Evolutionary conservation across 2,329 filamentous ascomycete species (phyloP).

Genomic region (Cladosporium sp.): DNA sequence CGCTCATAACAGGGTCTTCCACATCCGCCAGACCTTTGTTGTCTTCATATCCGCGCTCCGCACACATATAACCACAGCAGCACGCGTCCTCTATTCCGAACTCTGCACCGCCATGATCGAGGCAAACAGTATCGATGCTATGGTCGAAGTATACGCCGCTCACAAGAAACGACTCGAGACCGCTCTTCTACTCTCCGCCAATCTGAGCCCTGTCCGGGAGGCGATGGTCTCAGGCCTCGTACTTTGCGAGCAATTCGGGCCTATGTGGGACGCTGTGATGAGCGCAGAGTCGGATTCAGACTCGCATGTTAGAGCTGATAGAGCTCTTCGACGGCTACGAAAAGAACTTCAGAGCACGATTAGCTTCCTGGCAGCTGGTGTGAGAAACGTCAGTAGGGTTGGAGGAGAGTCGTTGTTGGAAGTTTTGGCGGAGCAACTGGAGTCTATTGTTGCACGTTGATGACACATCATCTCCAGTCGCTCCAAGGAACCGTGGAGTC

Average conservation of each 20-base stretch:
- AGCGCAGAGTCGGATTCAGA: conserved; percentile 29
- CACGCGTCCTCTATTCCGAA: conserved; percentile 58
- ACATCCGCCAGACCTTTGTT: conserved; percentile 57
- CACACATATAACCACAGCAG: conserved; percentile 70
- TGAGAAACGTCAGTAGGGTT: conserved; percentile 73
- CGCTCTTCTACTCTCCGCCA: conserved; percentile 68
- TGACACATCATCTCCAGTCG: neutral
- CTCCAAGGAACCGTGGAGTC: neutral
- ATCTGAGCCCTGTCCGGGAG: conserved; percentile 69
- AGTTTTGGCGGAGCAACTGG: conserved; percentile 75
- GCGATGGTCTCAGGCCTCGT: conserved; percentile 76
- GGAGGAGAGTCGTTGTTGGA: conserved; percentile 75
- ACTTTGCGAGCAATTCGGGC: conserved; percentile 68
- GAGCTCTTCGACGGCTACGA: conserved; percentile 27
- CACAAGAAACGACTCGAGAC: conserved; percentile 65
- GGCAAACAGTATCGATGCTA: conserved; percentile 74
- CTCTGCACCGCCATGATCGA: conserved; percentile 59
- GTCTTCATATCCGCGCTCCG: conserved; percentile 68
- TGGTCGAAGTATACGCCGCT: conserved; percentile 68
- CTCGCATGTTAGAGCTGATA: conserved; percentile 21
- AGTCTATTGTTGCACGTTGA: conserved; percentile 42
- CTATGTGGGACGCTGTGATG: conserved; percentile 48
- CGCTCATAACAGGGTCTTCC: conserved; percentile 34
- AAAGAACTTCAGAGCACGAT: conserved; percentile 65
- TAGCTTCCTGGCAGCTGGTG: conserved; percentile 68